These are phyloP conservation scores for Aquilaria malaccensis DNA, from an alignment of 345 rosid species.

Conservation along the genomic window DNA sequence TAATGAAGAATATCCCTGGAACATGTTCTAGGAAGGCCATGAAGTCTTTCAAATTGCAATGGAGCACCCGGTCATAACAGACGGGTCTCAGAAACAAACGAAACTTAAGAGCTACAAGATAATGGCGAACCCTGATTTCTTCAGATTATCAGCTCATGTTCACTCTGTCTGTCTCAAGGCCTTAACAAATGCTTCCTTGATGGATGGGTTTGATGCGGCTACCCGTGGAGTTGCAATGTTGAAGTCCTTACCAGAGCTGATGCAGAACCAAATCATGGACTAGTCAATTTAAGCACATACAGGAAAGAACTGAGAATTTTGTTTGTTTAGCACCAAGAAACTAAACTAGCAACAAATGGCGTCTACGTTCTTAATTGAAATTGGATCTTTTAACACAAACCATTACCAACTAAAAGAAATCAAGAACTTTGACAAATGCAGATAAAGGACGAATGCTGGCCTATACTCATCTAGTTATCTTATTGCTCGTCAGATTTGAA, in stretches of 20 bases:
- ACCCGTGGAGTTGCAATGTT: constrained; percentile 74
- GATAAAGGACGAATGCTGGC: not conserved
- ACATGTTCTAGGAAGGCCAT: no score
- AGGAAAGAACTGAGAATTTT: constrained; percentile 1
- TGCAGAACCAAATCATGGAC: constrained; percentile 13
- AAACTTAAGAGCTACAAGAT: not conserved
- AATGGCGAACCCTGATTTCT: not conserved
- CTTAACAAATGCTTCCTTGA: constrained; percentile 70
- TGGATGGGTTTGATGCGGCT: constrained; percentile 75
- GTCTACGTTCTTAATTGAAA: no score
- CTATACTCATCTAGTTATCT: not conserved
- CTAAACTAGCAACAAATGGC: not conserved
- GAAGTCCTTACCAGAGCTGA: constrained; percentile 83
- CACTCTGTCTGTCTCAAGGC: constrained; percentile 42
- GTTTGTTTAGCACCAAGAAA: not conserved
- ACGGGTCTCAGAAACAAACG: not conserved
- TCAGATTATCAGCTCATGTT: constrained; percentile 7
- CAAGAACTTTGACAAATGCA: not conserved
- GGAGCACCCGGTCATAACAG: no score
- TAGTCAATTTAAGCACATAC: constrained; percentile 2
- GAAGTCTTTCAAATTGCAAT: no score
- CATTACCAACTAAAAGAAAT: not conserved
- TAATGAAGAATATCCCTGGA: no score
- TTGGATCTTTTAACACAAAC: no score
- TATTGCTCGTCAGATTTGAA: not conserved